Conservation (phyloP, 768 basidiomycete genomes). For the Favolaschia claudopus region DNA sequence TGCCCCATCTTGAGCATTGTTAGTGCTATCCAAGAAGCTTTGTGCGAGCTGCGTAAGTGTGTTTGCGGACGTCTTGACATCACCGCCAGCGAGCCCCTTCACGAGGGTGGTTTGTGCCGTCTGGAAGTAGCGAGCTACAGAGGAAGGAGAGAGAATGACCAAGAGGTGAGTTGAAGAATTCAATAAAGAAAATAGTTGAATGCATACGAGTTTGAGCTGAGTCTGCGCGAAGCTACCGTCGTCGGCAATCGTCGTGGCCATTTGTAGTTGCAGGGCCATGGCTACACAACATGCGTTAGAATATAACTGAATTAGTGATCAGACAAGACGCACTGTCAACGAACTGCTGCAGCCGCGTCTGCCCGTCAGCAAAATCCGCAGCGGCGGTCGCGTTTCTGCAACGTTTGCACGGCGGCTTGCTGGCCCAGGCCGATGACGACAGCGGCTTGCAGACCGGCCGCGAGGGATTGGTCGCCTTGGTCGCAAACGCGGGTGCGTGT, state of each 20-base stretch:
- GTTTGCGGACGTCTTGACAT: conserved; percentile 8
- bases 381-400: conserved; percentile 12
- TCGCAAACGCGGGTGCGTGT: conserved; percentile 24
- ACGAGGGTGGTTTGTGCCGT: neutral
- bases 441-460: conserved; percentile 13
- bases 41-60: neutral
- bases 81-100: conserved; percentile 7
- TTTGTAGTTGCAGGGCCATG: conserved; percentile 20
- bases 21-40: conserved; percentile 16
- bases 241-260: conserved; percentile 21
- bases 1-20: conserved; percentile 20
- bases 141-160: neutral
- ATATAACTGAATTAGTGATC: neutral
- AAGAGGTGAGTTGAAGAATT: neutral
- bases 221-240: conserved; percentile 24
- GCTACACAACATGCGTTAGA: conserved; percentile 7
- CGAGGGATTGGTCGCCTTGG: conserved; percentile 26
- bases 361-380: conserved; percentile 5
- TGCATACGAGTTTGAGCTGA: conserved; percentile 19
- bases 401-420: conserved; percentile 14
- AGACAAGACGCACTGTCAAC: neutral
- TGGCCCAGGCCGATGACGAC: conserved; percentile 15
- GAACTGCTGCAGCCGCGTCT: conserved; percentile 19
- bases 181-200: neutral
- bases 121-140: conserved; percentile 11